A percentile compares a stretch with the other conserved stretches of the same genome.
phyloP scores from a whole-genome alignment of 2,329 filamentous ascomycete species.

The Sclerotinia sclerotiorum region DNA sequence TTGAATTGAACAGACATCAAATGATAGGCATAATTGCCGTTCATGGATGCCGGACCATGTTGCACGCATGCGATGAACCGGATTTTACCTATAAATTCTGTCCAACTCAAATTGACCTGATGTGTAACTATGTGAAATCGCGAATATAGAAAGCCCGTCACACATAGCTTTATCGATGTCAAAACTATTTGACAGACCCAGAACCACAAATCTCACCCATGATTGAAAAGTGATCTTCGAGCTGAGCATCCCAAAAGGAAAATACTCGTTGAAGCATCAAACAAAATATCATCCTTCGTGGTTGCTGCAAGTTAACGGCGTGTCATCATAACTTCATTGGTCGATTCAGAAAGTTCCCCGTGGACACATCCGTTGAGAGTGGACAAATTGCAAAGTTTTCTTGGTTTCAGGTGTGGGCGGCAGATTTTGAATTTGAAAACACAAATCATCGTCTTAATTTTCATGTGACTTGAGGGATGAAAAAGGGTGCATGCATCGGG shows the following conservation, averaged over 20 bases:
- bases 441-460: neutral
- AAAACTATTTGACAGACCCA: slow-evolving; percentile 10
- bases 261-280: neutral
- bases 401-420: neutral
- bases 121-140: neutral
- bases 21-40: neutral
- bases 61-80: neutral
- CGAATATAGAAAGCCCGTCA: neutral
- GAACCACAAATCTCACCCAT: neutral
- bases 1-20: slow-evolving; percentile 1
- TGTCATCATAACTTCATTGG: neutral
- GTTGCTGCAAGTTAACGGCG: neutral
- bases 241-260: neutral
- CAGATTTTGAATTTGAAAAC: neutral
- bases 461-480: neutral
- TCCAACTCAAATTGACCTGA: neutral
- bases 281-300: neutral
- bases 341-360: neutral
- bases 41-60: neutral
- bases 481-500: neutral
- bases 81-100: neutral
- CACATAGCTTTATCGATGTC: neutral
- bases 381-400: neutral
- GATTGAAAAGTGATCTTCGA: neutral
- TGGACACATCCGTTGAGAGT: neutral